These are phyloP conservation scores for Glaciozyma antarctica DNA, from an alignment of 768 basidiomycete species.

Conservation along the genomic window DNA sequence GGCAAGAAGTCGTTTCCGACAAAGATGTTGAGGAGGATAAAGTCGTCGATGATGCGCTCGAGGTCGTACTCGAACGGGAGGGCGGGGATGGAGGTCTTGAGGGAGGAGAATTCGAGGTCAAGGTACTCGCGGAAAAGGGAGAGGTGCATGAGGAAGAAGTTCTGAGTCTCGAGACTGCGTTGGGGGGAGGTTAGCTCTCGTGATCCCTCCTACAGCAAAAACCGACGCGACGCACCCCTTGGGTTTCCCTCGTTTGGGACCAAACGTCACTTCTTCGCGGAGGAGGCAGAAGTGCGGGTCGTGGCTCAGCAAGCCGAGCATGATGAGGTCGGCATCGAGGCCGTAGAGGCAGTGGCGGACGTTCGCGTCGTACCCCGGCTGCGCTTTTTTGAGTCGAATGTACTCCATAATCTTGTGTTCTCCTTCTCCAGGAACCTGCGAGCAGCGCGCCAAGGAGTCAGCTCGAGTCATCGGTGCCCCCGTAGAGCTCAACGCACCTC, in stretches of 20 bases:
- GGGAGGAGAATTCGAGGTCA: slow-evolving; percentile 74
- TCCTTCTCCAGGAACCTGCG: slow-evolving; percentile 77
- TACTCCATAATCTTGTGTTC: slow-evolving; percentile 99
- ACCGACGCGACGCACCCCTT: slow-evolving; percentile 11
- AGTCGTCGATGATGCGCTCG: slow-evolving; percentile 95
- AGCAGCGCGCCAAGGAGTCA: background rate
- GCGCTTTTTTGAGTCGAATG: slow-evolving; percentile 85
- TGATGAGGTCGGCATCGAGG: slow-evolving; percentile 94
- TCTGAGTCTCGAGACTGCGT: slow-evolving; percentile 59
- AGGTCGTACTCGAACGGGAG: slow-evolving; percentile 76
- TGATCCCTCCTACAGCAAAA: no score
- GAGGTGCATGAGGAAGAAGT: slow-evolving; percentile 89
- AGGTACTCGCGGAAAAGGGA: slow-evolving; percentile 94
- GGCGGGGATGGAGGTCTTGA: slow-evolving; percentile 46
- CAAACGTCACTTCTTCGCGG: slow-evolving; percentile 97
- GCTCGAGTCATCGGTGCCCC: background rate
- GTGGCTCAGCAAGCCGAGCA: slow-evolving; percentile 92
- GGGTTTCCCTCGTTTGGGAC: slow-evolving; percentile 65
- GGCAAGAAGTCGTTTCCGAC: slow-evolving; percentile 97
- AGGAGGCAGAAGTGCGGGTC: slow-evolving; percentile 97
- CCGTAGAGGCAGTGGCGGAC: slow-evolving; percentile 96
- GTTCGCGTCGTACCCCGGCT: slow-evolving; percentile 92
- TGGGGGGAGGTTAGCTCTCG: background rate
- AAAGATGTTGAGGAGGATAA: slow-evolving; percentile 90
- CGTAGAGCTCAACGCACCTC: slow-evolving; percentile 47